phyloP scores from a whole-genome alignment of 208 protist genomes.

The Trypanosoma platydactyli region DNA sequence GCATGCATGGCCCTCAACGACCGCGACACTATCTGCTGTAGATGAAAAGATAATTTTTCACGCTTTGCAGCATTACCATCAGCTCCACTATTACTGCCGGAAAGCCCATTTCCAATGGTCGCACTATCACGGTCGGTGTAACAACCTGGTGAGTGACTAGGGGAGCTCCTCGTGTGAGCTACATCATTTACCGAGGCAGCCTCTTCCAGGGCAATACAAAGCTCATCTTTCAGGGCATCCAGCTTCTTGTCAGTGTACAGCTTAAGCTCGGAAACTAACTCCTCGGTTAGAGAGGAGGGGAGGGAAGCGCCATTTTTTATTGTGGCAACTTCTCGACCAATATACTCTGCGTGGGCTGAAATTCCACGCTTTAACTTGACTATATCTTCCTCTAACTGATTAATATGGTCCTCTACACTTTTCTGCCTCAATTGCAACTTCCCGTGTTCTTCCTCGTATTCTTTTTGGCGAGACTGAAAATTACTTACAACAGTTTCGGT shows the following conservation, averaged over 20 bases:
- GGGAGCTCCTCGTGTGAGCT: background rate
- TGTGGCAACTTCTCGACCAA: conserved; percentile 7
- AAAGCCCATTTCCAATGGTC: background rate
- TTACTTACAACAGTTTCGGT: background rate
- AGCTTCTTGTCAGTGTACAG: conserved; percentile 21
- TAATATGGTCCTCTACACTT: background rate
- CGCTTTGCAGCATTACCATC: background rate
- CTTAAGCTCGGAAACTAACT: background rate
- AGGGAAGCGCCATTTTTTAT: background rate
- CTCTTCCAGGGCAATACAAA: conserved; percentile 12
- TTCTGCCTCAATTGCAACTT: background rate
- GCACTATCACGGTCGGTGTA: background rate
- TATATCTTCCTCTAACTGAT: conserved; percentile 20
- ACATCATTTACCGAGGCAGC: background rate
- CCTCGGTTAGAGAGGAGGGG: background rate
- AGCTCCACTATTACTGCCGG: background rate
- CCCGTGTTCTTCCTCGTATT: background rate
- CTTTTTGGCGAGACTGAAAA: conserved; percentile 6
- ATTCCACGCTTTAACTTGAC: conserved; percentile 12
- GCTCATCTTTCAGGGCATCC: conserved; percentile 9
- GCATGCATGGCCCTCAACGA: background rate
- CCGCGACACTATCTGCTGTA: conserved; percentile 1
- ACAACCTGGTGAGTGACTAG: background rate
- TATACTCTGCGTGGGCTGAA: conserved; percentile 13
- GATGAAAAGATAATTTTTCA: background rate